Percentiles rank a stretch among this genome's conserved stretches.
These are phyloP conservation scores for Rhodotorula sp. DNA, from an alignment of 1,284 basidiomycete species.

Conservation along the genomic window DNA sequence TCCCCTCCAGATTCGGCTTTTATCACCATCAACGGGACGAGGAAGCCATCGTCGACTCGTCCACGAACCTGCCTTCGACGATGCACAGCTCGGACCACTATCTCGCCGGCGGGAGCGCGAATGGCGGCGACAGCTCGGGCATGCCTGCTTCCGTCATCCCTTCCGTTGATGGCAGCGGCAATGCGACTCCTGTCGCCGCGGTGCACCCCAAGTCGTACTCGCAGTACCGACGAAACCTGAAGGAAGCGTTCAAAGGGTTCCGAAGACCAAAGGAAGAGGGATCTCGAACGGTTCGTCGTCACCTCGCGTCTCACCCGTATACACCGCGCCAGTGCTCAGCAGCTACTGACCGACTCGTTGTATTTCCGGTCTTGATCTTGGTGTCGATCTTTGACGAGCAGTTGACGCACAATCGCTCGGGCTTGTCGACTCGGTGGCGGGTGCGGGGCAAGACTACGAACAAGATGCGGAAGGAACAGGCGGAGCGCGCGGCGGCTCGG, in stretches of 20 bases:
- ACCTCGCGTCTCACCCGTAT: too few relatives aligned
- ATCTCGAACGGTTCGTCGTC: slow-evolving; percentile 10
- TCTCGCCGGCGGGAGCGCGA: not conserved
- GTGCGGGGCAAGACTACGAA: not conserved
- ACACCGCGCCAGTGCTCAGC: too few relatives aligned
- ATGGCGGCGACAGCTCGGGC: not conserved
- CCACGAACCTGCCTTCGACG: not conserved
- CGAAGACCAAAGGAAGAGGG: slow-evolving; percentile 1
- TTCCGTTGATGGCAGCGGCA: not conserved
- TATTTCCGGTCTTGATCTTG: not conserved
- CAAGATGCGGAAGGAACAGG: slow-evolving; percentile 8
- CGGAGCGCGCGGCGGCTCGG: slow-evolving; percentile 26
- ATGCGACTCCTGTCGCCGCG: not conserved
- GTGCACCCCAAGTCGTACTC: slow-evolving; percentile 11
- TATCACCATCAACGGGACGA: slow-evolving; percentile 20
- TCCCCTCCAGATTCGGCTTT: slow-evolving; percentile 11
- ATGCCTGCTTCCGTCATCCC: not conserved
- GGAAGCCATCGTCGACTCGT: slow-evolving; percentile 14
- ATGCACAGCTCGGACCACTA: not conserved
- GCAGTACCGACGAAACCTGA: slow-evolving; percentile 9
- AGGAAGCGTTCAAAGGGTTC: slow-evolving; percentile 13
- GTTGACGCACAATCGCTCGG: slow-evolving; percentile 20
- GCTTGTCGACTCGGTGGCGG: slow-evolving; percentile 4
- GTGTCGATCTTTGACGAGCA: not conserved
- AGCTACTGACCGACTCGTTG: too few relatives aligned